These are phyloP conservation scores for Zoysia matrella DNA, from an alignment of 202 grass and related monocot genomes.

Conservation along the genomic window DNA sequence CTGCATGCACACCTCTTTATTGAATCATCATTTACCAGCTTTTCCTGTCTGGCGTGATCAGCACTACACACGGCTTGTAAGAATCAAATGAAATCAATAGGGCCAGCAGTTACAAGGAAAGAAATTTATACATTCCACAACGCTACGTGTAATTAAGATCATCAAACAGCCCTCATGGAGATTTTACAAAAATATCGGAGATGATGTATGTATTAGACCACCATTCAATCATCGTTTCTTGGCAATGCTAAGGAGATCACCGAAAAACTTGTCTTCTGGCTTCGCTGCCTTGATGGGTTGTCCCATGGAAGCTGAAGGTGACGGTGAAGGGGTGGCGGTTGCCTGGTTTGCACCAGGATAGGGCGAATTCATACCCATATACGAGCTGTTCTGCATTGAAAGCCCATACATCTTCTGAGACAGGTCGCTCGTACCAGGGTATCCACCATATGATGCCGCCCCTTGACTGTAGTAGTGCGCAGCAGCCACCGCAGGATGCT, in stretches of 20 bases:
- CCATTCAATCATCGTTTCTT: slow-evolving; percentile 49
- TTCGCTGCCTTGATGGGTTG: slow-evolving; percentile 65
- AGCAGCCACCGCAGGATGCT: slow-evolving; percentile 52
- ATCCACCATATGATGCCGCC: slow-evolving; percentile 42
- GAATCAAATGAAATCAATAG: slow-evolving; percentile 57
- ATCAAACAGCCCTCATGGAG: slow-evolving; percentile 37
- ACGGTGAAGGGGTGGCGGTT: not conserved
- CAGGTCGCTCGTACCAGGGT: slow-evolving; percentile 31
- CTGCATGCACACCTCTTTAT: slow-evolving; percentile 41
- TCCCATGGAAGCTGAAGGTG: slow-evolving; percentile 42
- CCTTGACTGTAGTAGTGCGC: slow-evolving; percentile 68
- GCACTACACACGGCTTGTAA: slow-evolving; percentile 32
- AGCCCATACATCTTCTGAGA: slow-evolving; percentile 80
- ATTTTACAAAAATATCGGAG: slow-evolving; percentile 36
- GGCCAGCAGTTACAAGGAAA: not conserved
- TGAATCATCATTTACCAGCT: slow-evolving; percentile 54
- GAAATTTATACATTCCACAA: slow-evolving; percentile 52
- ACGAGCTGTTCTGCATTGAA: slow-evolving; percentile 70
- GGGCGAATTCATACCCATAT: slow-evolving; percentile 47
- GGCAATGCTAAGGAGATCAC: slow-evolving; percentile 90
- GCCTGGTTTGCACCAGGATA: slow-evolving; percentile 36
- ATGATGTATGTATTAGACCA: slow-evolving; percentile 23
- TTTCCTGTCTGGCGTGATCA: slow-evolving; percentile 45
- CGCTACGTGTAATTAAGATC: slow-evolving; percentile 43
- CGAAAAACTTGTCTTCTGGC: slow-evolving; percentile 88